phyloP scores from a whole-genome alignment of 192 early-diverging fungal genomes.

The Entrophospora sp. region DNA sequence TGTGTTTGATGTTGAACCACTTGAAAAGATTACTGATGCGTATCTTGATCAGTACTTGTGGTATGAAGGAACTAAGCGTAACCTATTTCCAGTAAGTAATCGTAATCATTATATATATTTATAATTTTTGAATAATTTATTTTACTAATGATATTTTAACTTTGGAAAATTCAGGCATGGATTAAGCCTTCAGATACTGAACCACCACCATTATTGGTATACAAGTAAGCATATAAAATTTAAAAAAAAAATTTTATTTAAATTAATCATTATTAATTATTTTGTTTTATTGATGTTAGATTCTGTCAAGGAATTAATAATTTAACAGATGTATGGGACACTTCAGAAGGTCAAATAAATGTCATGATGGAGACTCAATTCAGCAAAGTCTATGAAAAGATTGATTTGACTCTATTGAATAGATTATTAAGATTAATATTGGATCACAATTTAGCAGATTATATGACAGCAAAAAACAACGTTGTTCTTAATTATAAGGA shows the following conservation, averaged over 20 bases:
- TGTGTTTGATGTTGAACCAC: conserved; percentile 95
- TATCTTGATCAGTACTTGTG: conserved; percentile 99
- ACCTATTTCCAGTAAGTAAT: conserved; percentile 95
- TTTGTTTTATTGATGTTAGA: neutral
- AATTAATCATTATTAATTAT: neutral
- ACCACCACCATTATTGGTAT: conserved; percentile 91
- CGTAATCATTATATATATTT: too few species aligned
- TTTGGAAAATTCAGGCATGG: too few species aligned
- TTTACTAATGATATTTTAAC: too few species aligned
- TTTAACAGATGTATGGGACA: conserved; percentile 91
- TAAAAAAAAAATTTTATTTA: too few species aligned
- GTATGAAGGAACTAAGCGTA: conserved; percentile 97
- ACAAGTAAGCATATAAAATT: conserved; percentile 92
- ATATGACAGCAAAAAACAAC: conserved; percentile 99
- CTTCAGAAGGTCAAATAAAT: conserved; percentile 79
- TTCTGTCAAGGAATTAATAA: conserved; percentile 96
- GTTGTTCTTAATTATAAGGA: conserved; percentile 96
- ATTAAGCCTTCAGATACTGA: conserved; percentile 97
- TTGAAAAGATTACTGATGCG: conserved; percentile 99
- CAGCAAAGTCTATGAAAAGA: conserved; percentile 91
- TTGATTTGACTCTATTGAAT: conserved; percentile 93
- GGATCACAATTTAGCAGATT: conserved; percentile 99
- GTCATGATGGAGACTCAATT: conserved; percentile 95
- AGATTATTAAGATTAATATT: conserved; percentile 89
- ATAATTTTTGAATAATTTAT: too few species aligned